Base-by-base conservation (phyloP, 108 stramenopile species). In the Epipyxis sp. region DNA sequence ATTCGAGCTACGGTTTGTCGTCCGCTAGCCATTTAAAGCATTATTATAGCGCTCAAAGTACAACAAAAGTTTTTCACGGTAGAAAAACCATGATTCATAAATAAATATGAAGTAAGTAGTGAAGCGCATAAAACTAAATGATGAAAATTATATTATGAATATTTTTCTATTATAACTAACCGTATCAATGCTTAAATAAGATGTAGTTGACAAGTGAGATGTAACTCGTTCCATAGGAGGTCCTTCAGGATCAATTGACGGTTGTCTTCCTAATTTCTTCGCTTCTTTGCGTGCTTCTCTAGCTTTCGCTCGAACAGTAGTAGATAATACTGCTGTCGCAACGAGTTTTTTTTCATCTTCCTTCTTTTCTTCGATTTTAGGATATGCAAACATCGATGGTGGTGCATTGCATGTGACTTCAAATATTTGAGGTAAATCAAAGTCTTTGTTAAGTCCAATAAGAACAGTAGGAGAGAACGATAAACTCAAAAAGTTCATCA, bases 311-410 rank as follows among this genome's bases (percentile, higher is more conserved):
- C 97, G 97, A 25, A 94, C 95, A 0, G 97, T 96, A 44, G 95
- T 98, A 57, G 95, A 97, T 32, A 99, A 90, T 20, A 94, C 89
- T 0, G 95, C 98, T 0, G 96, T 98, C 50, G 93, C 91, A 1
- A 99, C 95, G 25, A 93, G 90, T 87, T 97, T 95, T 85, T 96
- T 97, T 81, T 94, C 92, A 77, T 94, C 95, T 84, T 97, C 97
- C 87, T 97, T 97, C 87, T 98, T 98, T 88, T 98, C 95, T 77
- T 94, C 93, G 67, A 90, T 91, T 87, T 95, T 95, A 16, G 97
- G 98, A 78, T 98, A 97, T 0, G 96, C 94, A 81, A 98, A 99
- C 37, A 74, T 80, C 62, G 92, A 92, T 0, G 96, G 96, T 58
- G 91, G 92, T 1, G 93, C 89, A 44, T 90, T 88, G 90, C 98